phyloP scores from a whole-genome alignment of 306 rosid genomes.

The Amphicarpaea edgeworthii region DNA sequence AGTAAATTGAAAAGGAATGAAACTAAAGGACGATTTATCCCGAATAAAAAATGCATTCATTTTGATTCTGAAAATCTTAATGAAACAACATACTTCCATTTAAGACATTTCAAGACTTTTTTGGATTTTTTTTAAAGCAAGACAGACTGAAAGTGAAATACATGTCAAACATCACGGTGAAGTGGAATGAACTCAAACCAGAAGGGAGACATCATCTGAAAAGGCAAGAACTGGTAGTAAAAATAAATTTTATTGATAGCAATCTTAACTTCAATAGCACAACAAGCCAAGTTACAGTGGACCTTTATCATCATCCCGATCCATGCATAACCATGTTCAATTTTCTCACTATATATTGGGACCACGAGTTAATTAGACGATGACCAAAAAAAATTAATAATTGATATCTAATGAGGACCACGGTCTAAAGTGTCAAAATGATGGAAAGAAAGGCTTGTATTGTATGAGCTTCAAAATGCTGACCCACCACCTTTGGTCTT shows the following conservation, averaged over 20 bases:
- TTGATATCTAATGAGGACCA: background rate
- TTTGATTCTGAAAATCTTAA: background rate
- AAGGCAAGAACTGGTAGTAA: background rate
- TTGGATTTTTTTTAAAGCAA: background rate
- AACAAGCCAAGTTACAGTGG: conserved; percentile 32
- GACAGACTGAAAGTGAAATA: background rate
- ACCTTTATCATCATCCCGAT: background rate
- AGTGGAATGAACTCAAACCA: background rate
- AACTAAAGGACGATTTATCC: background rate
- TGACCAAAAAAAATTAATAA: conserved; percentile 23
- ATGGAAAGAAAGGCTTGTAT: background rate
- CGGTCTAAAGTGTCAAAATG: background rate
- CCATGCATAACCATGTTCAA: background rate
- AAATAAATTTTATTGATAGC: conserved; percentile 7
- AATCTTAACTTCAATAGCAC: conserved; percentile 11
- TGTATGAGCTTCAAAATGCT: conserved; percentile 76
- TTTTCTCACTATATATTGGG: conserved; percentile 19
- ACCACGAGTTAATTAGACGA: background rate
- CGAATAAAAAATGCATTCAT: background rate
- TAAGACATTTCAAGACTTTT: too few relatives aligned
- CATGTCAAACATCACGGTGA: background rate
- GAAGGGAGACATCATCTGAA: background rate
- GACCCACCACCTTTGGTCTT: conserved; percentile 69
- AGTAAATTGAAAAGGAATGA: background rate
- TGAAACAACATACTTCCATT: too few relatives aligned